Conservation (phyloP, 345 rosid genomes). For the Brassica carinata region DNA sequence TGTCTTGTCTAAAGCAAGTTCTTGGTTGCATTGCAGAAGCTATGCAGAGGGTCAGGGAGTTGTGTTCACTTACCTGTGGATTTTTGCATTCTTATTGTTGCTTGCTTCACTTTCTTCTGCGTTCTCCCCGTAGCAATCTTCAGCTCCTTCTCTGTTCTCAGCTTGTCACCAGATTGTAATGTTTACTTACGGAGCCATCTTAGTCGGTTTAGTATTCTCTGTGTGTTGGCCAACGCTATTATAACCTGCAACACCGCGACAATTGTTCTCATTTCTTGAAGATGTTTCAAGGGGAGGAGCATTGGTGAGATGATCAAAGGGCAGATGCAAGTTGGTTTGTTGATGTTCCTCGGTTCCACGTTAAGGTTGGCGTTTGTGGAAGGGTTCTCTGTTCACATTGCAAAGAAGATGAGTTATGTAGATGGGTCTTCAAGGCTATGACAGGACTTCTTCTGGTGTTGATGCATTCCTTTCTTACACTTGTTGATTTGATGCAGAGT, state of each 20-base stretch:
- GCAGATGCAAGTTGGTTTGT: conserved; percentile 81
- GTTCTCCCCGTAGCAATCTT: conserved; percentile 62
- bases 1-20: conserved; percentile 65
- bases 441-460: conserved; percentile 85
- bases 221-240: conserved; percentile 69
- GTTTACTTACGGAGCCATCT: conserved; percentile 54
- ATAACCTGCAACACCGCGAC: conserved; percentile 68
- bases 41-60: conserved; percentile 76
- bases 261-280: conserved; percentile 75
- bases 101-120: conserved; percentile 63
- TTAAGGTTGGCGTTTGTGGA: conserved; percentile 75
- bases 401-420: conserved; percentile 78
- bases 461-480: conserved; percentile 83
- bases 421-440: conserved; percentile 91
- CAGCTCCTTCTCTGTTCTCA: conserved; percentile 54
- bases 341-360: conserved; percentile 81
- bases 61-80: conserved; percentile 65
- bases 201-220: conserved; percentile 72
- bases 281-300: conserved; percentile 82
- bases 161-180: conserved; percentile 53
- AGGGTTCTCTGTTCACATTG: conserved; percentile 56
- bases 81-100: conserved; percentile 57
- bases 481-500: conserved; percentile 80
- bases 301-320: conserved; percentile 67
- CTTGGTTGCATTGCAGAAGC: conserved; percentile 43